Base-by-base conservation (phyloP, 2,329 filamentous ascomycete species). In the Pseudocercospora fijiensis region DNA sequence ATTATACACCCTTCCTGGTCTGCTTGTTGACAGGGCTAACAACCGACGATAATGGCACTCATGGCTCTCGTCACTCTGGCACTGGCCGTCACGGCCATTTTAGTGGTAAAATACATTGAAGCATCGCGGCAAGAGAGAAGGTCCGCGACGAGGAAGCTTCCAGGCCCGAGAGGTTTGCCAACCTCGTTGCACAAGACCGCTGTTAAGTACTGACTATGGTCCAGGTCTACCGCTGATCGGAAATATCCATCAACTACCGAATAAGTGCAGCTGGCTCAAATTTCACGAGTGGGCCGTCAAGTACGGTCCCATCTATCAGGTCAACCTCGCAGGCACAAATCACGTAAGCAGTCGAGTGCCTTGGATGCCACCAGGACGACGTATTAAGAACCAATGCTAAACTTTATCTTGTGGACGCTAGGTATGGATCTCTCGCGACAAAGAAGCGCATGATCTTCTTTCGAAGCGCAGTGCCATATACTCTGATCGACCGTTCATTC, bases 401-500 rank as follows among this genome's bases (percentile, higher is more conserved):
- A 5, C 45, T 22, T 11, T 13, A 7, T 49, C 10, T 47, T 24
- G 18, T 49, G 45, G 18, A 70, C 81, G 80, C 59, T 79, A 81
- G 65, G 77, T 81, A 57, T 80, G 78, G 78, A 78, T 82, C 56
- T 78, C 77, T 0, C 74, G 75, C 6, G 79, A 81, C 56, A 64
- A 76, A 20, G 76, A 81, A 47, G 76, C 80, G 1, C 75, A 73
- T 37, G 79, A 81, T 33, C 70, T 82, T 4, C 68, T 82, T 20
- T 72, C 78, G 0, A 81, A 80, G 69, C 79, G 79, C 58, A 77
- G 75, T 18, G 74, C 75, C 45, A 81, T 81, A 61, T 81, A 82
- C 69, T 81, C 79, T 18, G 78, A 81, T 58, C 74, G 80, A 28
- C 79, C 79, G 10, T 77, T 78, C 61, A 81, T 81, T 55, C 78